A percentile compares a stretch with the other conserved stretches of the same genome.
phyloP scores from a whole-genome alignment of 306 rosid species.

The Citrullus amarus region DNA sequence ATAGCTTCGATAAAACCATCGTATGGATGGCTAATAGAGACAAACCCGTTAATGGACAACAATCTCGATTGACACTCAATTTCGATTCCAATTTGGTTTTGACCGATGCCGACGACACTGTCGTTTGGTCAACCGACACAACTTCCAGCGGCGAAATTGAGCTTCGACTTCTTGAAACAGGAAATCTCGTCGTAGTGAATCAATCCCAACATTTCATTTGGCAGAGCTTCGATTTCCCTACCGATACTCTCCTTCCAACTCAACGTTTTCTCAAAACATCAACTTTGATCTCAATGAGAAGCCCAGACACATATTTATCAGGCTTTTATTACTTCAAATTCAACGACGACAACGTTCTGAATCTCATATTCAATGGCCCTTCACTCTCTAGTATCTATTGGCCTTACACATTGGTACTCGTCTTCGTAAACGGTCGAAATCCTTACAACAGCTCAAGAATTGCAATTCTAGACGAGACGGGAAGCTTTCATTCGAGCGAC shows the following conservation, averaged over 20 bases:
- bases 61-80: conserved; percentile 2
- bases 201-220: conserved; percentile 13
- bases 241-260: conserved; percentile 32
- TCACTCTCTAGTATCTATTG: conserved; percentile 3
- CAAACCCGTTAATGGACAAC: conserved; percentile 10
- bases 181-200: conserved; percentile 27
- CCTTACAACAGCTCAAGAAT: conserved; percentile 11
- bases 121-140: conserved; percentile 20
- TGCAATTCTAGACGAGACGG: not conserved
- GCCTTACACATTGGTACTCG: not conserved
- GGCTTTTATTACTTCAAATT: conserved; percentile 25
- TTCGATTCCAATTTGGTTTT: not conserved
- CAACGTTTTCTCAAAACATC: conserved; percentile 19
- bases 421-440: not conserved
- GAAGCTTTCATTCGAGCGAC: conserved; percentile 9
- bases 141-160: not conserved
- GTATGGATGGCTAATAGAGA: conserved; percentile 17
- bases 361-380: not conserved
- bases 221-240: conserved; percentile 36
- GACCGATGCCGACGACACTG: not conserved
- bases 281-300: conserved; percentile 17
- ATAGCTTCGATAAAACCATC: not conserved
- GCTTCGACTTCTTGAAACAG: conserved; percentile 16
- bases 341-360: conserved; percentile 12
- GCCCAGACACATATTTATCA: not conserved